Percentiles rank a stretch among this genome's conserved stretches.
Evolutionary conservation across 2,329 filamentous ascomycete genomes (phyloP).

Genomic region (Aphanoascus verrucosus): DNA sequence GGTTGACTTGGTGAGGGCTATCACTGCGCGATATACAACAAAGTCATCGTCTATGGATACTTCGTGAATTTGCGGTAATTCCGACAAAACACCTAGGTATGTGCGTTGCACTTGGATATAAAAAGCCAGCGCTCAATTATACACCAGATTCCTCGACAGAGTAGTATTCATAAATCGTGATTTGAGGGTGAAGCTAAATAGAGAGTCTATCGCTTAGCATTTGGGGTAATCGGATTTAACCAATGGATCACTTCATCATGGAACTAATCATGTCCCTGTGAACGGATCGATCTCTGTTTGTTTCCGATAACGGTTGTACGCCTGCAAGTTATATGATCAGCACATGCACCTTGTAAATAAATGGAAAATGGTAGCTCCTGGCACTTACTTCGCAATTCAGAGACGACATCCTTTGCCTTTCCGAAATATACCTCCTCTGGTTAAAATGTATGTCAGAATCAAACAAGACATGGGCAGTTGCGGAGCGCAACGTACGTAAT

Average conservation of each 20-base stretch:
- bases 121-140: too few species aligned
- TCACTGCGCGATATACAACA: too few species aligned
- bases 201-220: not conserved
- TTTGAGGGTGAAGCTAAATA: not conserved
- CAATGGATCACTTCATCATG: slow-evolving; percentile 33
- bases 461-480: not conserved
- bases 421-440: slow-evolving; percentile 94
- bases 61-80: too few species aligned
- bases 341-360: not conserved
- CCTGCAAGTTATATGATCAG: slow-evolving; percentile 29
- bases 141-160: not conserved
- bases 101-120: too few species aligned
- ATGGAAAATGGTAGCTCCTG: not conserved
- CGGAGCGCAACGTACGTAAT: slow-evolving; percentile 45
- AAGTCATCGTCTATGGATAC: too few species aligned
- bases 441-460: not conserved
- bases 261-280: slow-evolving; percentile 77
- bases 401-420: slow-evolving; percentile 97
- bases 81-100: too few species aligned
- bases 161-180: not conserved
- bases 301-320: slow-evolving; percentile 71
- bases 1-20: too few species aligned
- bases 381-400: slow-evolving; percentile 69
- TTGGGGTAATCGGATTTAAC: not conserved
- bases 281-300: slow-evolving; percentile 68